phyloP scores from a whole-genome alignment of 2,329 filamentous ascomycete genomes.

The Stemphylium vesicarium region DNA sequence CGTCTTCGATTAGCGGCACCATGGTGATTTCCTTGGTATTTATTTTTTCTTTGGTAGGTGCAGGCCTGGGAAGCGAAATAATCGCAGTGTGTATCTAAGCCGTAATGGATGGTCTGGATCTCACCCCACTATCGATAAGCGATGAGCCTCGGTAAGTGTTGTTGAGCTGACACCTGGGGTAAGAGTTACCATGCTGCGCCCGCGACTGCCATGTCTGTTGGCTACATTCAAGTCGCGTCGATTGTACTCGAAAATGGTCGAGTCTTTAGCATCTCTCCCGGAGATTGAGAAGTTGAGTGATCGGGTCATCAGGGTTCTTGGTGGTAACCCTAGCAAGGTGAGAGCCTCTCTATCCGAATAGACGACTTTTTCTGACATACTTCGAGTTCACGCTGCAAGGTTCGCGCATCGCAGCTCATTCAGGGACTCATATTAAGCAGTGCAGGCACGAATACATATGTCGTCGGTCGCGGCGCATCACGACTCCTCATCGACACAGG shows the following conservation, averaged over 20 bases:
- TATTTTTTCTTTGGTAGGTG: background rate
- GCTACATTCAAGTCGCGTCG: slow-evolving; percentile 24
- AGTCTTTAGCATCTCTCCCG: slow-evolving; percentile 68
- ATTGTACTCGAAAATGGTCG: slow-evolving; percentile 60
- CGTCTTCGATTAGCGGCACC: slow-evolving; percentile 33
- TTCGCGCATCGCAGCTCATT: slow-evolving; percentile 25
- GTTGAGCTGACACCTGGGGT: slow-evolving; percentile 7
- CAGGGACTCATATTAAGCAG: slow-evolving; percentile 13
- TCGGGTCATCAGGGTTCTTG: slow-evolving; percentile 81
- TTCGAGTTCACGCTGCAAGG: slow-evolving; percentile 69
- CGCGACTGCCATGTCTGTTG: slow-evolving; percentile 28
- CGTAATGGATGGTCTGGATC: slow-evolving; percentile 25
- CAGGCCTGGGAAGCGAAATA: background rate
- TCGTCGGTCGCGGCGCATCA: slow-evolving; percentile 75
- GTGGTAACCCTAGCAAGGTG: slow-evolving; percentile 87
- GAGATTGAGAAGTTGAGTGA: slow-evolving; percentile 80
- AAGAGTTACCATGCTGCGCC: slow-evolving; percentile 37
- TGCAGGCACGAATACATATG: slow-evolving; percentile 89
- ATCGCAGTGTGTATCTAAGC: slow-evolving; percentile 25
- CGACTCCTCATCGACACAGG: slow-evolving; percentile 91
- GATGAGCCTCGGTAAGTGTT: slow-evolving; percentile 30
- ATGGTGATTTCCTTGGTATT: slow-evolving; percentile 21
- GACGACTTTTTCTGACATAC: slow-evolving; percentile 20
- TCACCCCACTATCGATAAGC: slow-evolving; percentile 35
- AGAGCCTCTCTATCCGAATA: slow-evolving; percentile 15